These are phyloP conservation scores for Neophaeococcomyces mojaviensis DNA, from an alignment of 2,329 filamentous ascomycete species.

Conservation along the genomic window DNA sequence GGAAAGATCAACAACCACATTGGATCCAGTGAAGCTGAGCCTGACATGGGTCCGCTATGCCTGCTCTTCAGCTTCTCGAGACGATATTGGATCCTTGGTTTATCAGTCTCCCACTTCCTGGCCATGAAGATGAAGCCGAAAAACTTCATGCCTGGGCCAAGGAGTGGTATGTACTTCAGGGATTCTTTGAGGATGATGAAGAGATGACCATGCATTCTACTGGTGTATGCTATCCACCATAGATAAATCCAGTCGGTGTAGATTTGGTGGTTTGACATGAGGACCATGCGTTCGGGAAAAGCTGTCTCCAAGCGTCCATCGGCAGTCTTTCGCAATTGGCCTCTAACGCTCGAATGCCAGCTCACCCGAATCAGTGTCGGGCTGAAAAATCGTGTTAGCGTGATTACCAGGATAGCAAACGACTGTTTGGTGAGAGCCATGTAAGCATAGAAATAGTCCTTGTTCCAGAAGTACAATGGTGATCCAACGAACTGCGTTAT, in stretches of 20 bases:
- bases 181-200: slow-evolving; percentile 62
- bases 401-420: slow-evolving; percentile 56
- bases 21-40: slow-evolving; percentile 43
- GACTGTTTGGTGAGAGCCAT: slow-evolving; percentile 61
- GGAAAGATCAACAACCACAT: slow-evolving; percentile 63
- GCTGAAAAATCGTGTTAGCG: slow-evolving; percentile 56
- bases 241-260: slow-evolving; percentile 65
- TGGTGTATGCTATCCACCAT: slow-evolving; percentile 61
- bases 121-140: slow-evolving; percentile 61
- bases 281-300: slow-evolving; percentile 54
- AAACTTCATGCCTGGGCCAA: slow-evolving; percentile 57
- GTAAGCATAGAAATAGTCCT: slow-evolving; percentile 55
- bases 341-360: slow-evolving; percentile 53
- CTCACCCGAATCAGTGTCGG: slow-evolving; percentile 57
- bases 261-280: slow-evolving; percentile 60
- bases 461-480: slow-evolving; percentile 54
- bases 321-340: slow-evolving; percentile 49
- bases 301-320: slow-evolving; percentile 52
- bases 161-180: slow-evolving; percentile 54
- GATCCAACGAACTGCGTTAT: slow-evolving; percentile 54
- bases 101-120: slow-evolving; percentile 55
- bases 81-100: slow-evolving; percentile 51
- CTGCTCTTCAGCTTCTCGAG: slow-evolving; percentile 48
- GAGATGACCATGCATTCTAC: slow-evolving; percentile 57
- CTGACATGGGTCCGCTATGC: slow-evolving; percentile 42